Evolutionary conservation across 2,329 filamentous ascomycete genomes (phyloP).

Genomic region (Trichoderma oligosporum): DNA sequence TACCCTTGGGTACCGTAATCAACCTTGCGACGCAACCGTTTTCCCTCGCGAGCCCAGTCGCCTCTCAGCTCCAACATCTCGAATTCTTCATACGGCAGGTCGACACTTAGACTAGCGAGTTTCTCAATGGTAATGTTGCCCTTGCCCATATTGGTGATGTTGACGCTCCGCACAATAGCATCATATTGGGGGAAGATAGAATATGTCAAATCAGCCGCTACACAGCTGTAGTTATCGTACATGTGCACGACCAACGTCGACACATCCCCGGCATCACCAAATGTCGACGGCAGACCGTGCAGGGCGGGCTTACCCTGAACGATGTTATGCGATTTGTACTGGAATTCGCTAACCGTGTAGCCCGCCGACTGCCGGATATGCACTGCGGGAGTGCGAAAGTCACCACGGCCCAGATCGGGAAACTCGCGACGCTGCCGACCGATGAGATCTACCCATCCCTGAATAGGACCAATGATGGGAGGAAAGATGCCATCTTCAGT

Average conservation of each 20-base stretch:
- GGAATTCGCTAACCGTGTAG: constrained; percentile 55
- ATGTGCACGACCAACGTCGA: constrained; percentile 56
- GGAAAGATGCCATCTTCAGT: constrained; percentile 46
- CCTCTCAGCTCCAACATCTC: constrained; percentile 61
- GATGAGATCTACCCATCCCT: constrained; percentile 52
- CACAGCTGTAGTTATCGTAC: constrained; percentile 55
- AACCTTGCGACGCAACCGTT: constrained; percentile 51
- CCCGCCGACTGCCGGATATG: constrained; percentile 57
- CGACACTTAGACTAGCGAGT: constrained; percentile 58
- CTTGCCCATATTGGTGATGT: constrained; percentile 56
- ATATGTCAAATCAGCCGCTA: constrained; percentile 58
- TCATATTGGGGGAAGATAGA: constrained; percentile 61
- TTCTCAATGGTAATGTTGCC: constrained; percentile 51
- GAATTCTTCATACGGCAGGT: constrained; percentile 56
- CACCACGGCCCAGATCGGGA: constrained; percentile 60
- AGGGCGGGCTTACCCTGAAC: constrained; percentile 54
- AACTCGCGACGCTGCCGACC: constrained; percentile 57
- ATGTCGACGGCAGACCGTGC: constrained; percentile 56
- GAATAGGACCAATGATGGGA: constrained; percentile 31
- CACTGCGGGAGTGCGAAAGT: constrained; percentile 59
- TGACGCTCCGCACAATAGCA: constrained; percentile 58
- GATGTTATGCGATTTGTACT: constrained; percentile 55
- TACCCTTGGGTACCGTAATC: constrained; percentile 55
- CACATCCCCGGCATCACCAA: constrained; percentile 52
- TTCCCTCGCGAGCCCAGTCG: constrained; percentile 60